phyloP scores from a whole-genome alignment of 1,284 basidiomycete species.

The Coriolopsis trogii region DNA sequence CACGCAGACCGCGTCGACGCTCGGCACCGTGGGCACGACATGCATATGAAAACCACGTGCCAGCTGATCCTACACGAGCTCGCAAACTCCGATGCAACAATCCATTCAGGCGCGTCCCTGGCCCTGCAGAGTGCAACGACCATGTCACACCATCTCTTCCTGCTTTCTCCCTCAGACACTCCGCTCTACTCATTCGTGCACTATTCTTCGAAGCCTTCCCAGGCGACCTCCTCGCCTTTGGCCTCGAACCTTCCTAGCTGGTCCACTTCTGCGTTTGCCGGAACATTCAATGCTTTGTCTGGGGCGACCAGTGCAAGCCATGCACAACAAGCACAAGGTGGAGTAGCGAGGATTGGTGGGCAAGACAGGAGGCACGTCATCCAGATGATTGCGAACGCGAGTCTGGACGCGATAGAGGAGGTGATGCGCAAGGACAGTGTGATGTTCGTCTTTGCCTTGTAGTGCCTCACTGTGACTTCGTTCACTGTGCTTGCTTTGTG shows the following conservation, averaged over 20 bases:
- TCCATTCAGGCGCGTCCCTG: no score
- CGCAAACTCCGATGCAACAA: no score
- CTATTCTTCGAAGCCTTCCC: constrained; percentile 71
- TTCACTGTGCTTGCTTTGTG: constrained; percentile 9
- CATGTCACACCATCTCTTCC: constrained; percentile 85
- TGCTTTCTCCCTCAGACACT: constrained; percentile 81
- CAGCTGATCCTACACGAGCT: no score
- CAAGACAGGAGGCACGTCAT: constrained; percentile 86
- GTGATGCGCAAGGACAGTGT: constrained; percentile 82
- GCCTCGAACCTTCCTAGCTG: constrained; percentile 82
- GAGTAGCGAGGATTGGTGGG: constrained; percentile 58
- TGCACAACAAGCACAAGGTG: constrained; percentile 57
- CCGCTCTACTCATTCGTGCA: constrained; percentile 81
- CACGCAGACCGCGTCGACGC: background rate
- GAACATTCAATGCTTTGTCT: constrained; percentile 81
- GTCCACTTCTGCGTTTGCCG: constrained; percentile 86
- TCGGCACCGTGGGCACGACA: no score
- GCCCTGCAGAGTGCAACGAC: no score
- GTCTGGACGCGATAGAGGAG: constrained; percentile 90
- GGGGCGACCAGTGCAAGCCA: constrained; percentile 78
- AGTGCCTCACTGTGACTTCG: no score
- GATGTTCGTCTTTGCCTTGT: constrained; percentile 67
- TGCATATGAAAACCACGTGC: no score
- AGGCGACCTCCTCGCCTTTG: constrained; percentile 61
- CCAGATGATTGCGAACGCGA: constrained; percentile 96